A percentile compares a stretch with the other conserved stretches of the same genome.
Evolutionary conservation across 2,329 filamentous ascomycete species (phyloP).

Genomic region (Aspergillus sergii): DNA sequence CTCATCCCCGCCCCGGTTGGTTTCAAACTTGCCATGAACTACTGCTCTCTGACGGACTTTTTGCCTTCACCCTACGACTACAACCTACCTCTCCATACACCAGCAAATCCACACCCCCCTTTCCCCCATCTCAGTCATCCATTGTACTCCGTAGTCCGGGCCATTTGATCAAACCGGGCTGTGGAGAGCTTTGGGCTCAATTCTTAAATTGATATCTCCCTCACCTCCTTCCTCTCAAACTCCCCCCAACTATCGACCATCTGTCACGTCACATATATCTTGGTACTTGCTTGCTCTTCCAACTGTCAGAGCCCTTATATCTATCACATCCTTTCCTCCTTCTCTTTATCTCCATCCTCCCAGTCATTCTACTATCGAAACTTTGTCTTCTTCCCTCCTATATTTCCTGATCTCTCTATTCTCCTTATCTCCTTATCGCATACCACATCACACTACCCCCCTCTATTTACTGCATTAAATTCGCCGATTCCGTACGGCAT

Average conservation of each 20-base stretch:
- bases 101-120: slow-evolving; percentile 2
- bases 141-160: slow-evolving; percentile 14
- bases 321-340: neutral
- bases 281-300: slow-evolving; percentile 10
- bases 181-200: slow-evolving; percentile 14
- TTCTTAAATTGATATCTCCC: slow-evolving; percentile 19
- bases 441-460: slow-evolving; percentile 17
- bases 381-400: slow-evolving; percentile 1
- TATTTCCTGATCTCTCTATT: slow-evolving; percentile 11
- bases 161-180: slow-evolving; percentile 16
- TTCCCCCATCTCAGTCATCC: slow-evolving; percentile 2
- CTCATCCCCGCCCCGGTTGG: slow-evolving; percentile 1
- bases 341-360: slow-evolving; percentile 2
- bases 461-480: neutral
- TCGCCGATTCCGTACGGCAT: neutral
- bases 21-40: slow-evolving; percentile 7
- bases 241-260: neutral
- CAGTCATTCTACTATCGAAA: neutral
- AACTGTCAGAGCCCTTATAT: slow-evolving; percentile 4
- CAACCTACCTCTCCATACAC: slow-evolving; percentile 1
- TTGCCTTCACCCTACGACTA: neutral
- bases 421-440: slow-evolving; percentile 13
- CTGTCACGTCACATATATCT: slow-evolving; percentile 9
- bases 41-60: slow-evolving; percentile 33
- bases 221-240: slow-evolving; percentile 14